Conservation (phyloP, 2,329 filamentous ascomycete genomes). For the Dothideomycetes sp. region DNA sequence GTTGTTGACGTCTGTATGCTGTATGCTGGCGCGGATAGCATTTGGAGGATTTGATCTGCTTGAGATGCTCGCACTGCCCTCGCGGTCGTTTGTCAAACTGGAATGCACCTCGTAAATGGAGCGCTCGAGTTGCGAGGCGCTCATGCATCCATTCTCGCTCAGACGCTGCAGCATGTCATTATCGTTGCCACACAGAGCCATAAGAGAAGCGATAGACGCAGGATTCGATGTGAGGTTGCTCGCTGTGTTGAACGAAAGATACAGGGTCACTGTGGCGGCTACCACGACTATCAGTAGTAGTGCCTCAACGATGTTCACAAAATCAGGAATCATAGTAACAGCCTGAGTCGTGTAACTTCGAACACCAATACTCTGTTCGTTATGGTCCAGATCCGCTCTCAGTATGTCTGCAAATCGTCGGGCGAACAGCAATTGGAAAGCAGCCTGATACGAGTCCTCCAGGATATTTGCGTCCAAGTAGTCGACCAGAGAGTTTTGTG, state of each 20-base stretch:
- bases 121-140: no score
- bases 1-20: no score
- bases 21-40: no score
- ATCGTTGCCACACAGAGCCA: slow-evolving; percentile 25
- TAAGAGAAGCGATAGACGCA: slow-evolving; percentile 26
- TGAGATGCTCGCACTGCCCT: no score
- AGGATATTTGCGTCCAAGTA: slow-evolving; percentile 29
- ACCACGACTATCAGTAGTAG: slow-evolving; percentile 22
- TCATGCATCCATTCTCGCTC: neutral
- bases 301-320: slow-evolving; percentile 30
- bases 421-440: slow-evolving; percentile 37
- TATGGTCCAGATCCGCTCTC: slow-evolving; percentile 12
- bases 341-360: slow-evolving; percentile 23
- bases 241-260: slow-evolving; percentile 17
- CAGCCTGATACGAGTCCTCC: slow-evolving; percentile 28
- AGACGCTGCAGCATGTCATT: neutral
- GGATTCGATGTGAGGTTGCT: slow-evolving; percentile 23
- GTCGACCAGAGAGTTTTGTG: slow-evolving; percentile 20
- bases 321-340: slow-evolving; percentile 30
- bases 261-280: slow-evolving; percentile 15
- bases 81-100: no score
- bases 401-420: slow-evolving; percentile 28
- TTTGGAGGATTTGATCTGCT: no score
- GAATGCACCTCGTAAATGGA: no score
- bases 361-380: slow-evolving; percentile 15